These are phyloP conservation scores for Rosa multiflora DNA, from an alignment of 306 rosid species.

Conservation along the genomic window DNA sequence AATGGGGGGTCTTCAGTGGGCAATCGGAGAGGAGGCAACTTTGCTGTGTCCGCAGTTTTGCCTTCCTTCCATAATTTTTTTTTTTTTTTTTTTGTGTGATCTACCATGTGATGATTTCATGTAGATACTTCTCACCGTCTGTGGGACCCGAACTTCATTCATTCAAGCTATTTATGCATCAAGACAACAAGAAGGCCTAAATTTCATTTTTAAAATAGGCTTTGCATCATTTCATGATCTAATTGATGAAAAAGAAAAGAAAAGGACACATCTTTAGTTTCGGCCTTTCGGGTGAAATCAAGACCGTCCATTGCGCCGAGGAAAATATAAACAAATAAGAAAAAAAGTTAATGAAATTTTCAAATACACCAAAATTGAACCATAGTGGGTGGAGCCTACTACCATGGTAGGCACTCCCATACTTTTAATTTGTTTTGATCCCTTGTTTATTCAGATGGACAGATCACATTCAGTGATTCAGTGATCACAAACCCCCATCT, in stretches of 20 bases:
- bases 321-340: background rate
- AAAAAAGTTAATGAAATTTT: background rate
- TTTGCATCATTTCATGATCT: conserved; percentile 10
- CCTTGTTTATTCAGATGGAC: background rate
- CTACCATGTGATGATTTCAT: conserved; percentile 33
- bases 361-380: conserved; percentile 1
- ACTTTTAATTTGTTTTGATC: background rate
- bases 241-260: background rate
- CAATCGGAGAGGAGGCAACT: conserved; percentile 12
- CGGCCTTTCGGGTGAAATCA: conserved; percentile 12
- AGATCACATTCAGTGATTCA: background rate
- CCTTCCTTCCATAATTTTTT: background rate
- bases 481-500: background rate
- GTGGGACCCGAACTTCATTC: conserved; percentile 34
- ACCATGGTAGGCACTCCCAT: conserved; percentile 23
- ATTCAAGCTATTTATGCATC: conserved; percentile 30
- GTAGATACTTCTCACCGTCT: conserved; percentile 16
- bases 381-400: conserved; percentile 26
- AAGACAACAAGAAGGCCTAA: conserved; percentile 11
- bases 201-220: background rate
- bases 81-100: conserved; percentile 3
- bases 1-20: background rate
- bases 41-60: conserved; percentile 11
- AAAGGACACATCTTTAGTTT: background rate
- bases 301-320: conserved; percentile 10